A percentile compares a stretch with the other conserved stretches of the same genome.
Evolutionary conservation across 345 rosid genomes (phyloP).

Genomic region (Brassica juncea): DNA sequence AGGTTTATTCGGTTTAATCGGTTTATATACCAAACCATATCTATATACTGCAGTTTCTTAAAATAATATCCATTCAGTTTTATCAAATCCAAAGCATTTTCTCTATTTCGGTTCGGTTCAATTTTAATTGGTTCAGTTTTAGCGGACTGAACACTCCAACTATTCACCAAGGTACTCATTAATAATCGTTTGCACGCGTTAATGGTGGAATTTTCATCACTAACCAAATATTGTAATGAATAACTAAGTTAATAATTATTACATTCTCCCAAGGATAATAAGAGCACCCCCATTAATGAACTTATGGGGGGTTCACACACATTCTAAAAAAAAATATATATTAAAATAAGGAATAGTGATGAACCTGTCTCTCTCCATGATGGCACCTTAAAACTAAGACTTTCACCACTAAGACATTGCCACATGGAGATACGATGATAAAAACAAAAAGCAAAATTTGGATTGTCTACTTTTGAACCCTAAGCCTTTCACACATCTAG

Average conservation of each 20-base stretch:
- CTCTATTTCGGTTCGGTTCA: too few relatives aligned
- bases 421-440: background rate
- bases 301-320: too few relatives aligned
- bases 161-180: background rate
- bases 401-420: slow-evolving; percentile 9
- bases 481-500: slow-evolving; percentile 35
- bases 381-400: slow-evolving; percentile 23
- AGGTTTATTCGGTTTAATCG: too few relatives aligned
- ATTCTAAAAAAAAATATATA: too few relatives aligned
- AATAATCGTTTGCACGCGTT: slow-evolving; percentile 32
- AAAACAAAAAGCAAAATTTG: background rate
- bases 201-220: slow-evolving; percentile 34
- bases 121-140: too few relatives aligned
- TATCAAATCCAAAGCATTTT: too few relatives aligned
- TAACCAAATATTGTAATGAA: slow-evolving; percentile 1
- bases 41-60: too few relatives aligned
- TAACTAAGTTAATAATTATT: background rate
- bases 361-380: too few relatives aligned
- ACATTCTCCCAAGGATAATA: background rate
- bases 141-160: background rate
- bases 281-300: too few relatives aligned
- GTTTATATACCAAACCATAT: too few relatives aligned
- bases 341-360: too few relatives aligned
- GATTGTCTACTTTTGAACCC: slow-evolving; percentile 27
- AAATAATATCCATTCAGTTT: too few relatives aligned